Evolutionary conservation across 2,329 filamentous ascomycete genomes (phyloP).

Genomic region (Thermothelomyces thermophilus): DNA sequence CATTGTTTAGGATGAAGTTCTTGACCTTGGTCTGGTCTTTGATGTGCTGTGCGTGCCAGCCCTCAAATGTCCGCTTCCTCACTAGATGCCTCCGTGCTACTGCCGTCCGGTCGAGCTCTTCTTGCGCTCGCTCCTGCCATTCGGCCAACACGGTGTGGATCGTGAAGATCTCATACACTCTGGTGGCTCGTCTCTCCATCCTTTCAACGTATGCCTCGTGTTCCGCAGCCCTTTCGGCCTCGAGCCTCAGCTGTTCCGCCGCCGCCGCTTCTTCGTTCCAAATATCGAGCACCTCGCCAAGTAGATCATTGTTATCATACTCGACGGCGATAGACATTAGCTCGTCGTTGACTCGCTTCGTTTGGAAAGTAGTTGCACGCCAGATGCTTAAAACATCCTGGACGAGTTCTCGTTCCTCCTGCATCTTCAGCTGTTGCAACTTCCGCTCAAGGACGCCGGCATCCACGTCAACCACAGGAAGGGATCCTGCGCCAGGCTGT

Average conservation of each 20-base stretch:
- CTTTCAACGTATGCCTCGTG: conserved; percentile 30
- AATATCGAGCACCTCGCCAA: conserved; percentile 20
- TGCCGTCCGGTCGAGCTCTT: conserved; percentile 59
- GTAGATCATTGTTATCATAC: conserved; percentile 22
- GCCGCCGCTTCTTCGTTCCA: conserved; percentile 19
- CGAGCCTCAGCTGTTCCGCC: conserved; percentile 7
- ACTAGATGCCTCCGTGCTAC: conserved; percentile 65
- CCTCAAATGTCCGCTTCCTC: conserved; percentile 60
- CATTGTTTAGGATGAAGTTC: conserved; percentile 27
- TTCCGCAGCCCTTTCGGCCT: conserved; percentile 18
- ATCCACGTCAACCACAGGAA: conserved; percentile 12
- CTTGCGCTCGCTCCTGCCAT: conserved; percentile 60
- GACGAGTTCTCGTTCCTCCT: conserved; percentile 10
- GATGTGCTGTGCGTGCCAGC: conserved; percentile 60
- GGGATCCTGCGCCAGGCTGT: neutral
- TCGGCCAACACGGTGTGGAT: conserved; percentile 58
- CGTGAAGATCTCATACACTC: conserved; percentile 60
- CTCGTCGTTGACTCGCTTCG: conserved; percentile 9
- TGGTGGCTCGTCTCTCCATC: conserved; percentile 52
- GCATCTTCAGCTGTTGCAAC: conserved; percentile 14
- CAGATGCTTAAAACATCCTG: conserved; percentile 14
- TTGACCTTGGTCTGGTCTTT: conserved; percentile 50
- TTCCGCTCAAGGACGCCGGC: conserved; percentile 22
- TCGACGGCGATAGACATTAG: conserved; percentile 12
- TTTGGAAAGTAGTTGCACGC: conserved; percentile 8